Evolutionary conservation across 73 alveolate genomes (phyloP).

Genomic region (Symbiodinium natans): DNA sequence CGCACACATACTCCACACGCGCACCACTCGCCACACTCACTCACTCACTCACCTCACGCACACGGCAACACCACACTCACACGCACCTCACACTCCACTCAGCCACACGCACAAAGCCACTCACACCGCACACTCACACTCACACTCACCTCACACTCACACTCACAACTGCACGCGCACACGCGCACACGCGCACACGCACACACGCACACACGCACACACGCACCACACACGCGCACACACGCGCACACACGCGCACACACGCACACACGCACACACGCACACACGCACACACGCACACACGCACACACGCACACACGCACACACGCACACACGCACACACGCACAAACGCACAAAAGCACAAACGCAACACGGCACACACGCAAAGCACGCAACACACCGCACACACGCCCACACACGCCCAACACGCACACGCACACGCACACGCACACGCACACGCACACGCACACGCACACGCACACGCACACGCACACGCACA

Average conservation of each 20-base stretch:
- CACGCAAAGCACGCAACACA: no score
- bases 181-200: no score
- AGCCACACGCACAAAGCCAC: no score
- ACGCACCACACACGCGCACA: no score
- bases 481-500: slow-evolving; percentile 32
- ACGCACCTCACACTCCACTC: no score
- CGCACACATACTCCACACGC: no score
- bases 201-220: no score
- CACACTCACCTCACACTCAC: no score
- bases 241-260: slow-evolving; percentile 35
- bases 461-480: slow-evolving; percentile 32
- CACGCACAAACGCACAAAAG: no score
- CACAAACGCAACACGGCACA: no score
- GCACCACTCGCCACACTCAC: not conserved
- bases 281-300: slow-evolving; percentile 21
- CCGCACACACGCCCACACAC: slow-evolving; percentile 17
- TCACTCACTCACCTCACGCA: slow-evolving; percentile 1
- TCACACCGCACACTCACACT: no score
- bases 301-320: slow-evolving; percentile 14
- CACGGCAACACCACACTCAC: not conserved
- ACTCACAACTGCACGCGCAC: no score
- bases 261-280: slow-evolving; percentile 22
- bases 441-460: slow-evolving; percentile 27
- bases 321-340: slow-evolving; percentile 29
- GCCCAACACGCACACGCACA: slow-evolving; percentile 20